Evolutionary conservation across 2,329 filamentous ascomycete species (phyloP), one percentile per base, ranked within the genome.

Genomic region (Monilinia vaccinii-corymbosi): DNA sequence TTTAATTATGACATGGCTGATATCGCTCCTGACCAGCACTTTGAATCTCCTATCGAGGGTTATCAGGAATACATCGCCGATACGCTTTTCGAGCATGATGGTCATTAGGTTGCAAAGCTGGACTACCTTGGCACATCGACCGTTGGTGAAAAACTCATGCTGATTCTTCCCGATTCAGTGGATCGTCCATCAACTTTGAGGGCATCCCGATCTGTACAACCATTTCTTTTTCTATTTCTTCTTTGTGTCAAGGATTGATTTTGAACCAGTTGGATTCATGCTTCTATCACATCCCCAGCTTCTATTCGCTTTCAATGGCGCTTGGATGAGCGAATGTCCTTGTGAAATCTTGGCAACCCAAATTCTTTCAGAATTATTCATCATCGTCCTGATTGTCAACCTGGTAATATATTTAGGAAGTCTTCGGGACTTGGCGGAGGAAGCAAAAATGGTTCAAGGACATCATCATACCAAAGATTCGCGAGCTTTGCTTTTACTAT

Each of bases 241-340:
- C 49, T 44, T 59, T 63, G 57, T 62, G 53, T 62, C 51, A 58
- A 50, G 42, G 56, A 21, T 46, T n/a, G 8, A 49, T 64, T 62
- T 62, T 58, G 52, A n/a, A 58, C 49, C 56, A 23, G 51, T 55
- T 52, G 58, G 60, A 63, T 64, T 55, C 60, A 48, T 64, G 53
- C 44, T 46, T 52, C 25, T 10, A 36, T 14, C 32, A n/a, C 47
- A 25, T 31, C 40, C 56, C 47, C 42, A 44, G 45, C 38, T 31
- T 53, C 25, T 25, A 11, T 18, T 59, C 40, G 47, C 47, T 58
- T 45, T 49, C 21, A 16, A 16, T 56, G 53, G 53, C 53, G 53
- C 18, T 56, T 56, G 42, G 42, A 56, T 56, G 31, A 16, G 14
- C n/a, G 9, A n/a, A 23, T 34, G 16, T 47, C 42, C 10, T 56